Conservation (phyloP, 352 stramenopile genomes). For the Pythium scleroteichum region DNA sequence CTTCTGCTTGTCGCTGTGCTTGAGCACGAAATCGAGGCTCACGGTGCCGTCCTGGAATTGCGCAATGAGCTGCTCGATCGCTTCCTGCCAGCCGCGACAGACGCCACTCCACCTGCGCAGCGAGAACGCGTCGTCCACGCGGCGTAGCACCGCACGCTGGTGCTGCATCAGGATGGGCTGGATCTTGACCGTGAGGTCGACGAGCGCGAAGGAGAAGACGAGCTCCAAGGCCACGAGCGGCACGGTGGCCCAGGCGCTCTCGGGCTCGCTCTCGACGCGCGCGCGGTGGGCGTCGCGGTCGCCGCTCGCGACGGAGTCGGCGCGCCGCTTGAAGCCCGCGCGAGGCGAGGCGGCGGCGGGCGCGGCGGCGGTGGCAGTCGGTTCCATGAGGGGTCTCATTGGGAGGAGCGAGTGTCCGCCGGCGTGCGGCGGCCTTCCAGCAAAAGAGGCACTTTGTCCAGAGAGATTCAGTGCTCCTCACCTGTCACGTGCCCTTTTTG, state of each 20-base stretch:
- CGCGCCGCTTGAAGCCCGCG: conserved; percentile 14
- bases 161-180: conserved; percentile 45
- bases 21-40: conserved; percentile 54
- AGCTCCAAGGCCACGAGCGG: conserved; percentile 53
- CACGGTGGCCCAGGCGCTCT: conserved; percentile 30
- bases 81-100: conserved; percentile 48
- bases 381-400: background rate
- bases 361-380: background rate
- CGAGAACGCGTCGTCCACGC: conserved; percentile 40
- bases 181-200: conserved; percentile 52
- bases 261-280: background rate
- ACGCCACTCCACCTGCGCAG: conserved; percentile 43
- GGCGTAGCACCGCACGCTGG: conserved; percentile 40
- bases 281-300: background rate
- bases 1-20: conserved; percentile 32
- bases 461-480: conserved; percentile 13
- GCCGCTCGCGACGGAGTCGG: too few relatives aligned
- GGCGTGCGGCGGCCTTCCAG: conserved; percentile 11
- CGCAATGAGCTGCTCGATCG: conserved; percentile 45
- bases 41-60: conserved; percentile 44
- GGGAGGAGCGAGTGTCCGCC: background rate
- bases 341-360: background rate
- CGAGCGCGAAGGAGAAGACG: conserved; percentile 53
- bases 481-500: background rate
- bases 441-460: conserved; percentile 14